These are phyloP conservation scores for Xylaria longipes DNA, from an alignment of 495 filamentous ascomycete species.

Conservation along the genomic window DNA sequence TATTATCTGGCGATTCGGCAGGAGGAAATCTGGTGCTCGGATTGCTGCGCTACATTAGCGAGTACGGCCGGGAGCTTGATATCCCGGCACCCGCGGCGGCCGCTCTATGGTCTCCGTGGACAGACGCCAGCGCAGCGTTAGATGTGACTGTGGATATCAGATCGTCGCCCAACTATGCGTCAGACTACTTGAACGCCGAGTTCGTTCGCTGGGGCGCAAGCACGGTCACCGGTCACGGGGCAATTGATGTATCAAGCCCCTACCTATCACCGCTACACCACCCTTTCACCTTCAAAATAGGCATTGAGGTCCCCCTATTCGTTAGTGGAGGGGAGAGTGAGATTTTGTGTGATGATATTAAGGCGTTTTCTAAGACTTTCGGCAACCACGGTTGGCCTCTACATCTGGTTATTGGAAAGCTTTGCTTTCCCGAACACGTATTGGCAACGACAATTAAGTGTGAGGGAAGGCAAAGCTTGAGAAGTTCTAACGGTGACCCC, in stretches of 20 bases:
- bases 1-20: constrained; percentile 39
- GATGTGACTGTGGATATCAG: constrained; percentile 9
- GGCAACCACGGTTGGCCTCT: constrained; percentile 30
- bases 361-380: constrained; percentile 23
- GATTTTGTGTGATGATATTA: constrained; percentile 27
- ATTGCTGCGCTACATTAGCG: constrained; percentile 47
- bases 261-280: constrained; percentile 21
- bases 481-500: too few relatives aligned
- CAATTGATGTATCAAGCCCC: constrained; percentile 5
- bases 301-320: constrained; percentile 14
- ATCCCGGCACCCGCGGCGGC: constrained; percentile 11
- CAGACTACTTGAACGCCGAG: constrained; percentile 17
- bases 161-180: neutral
- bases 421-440: too few relatives aligned
- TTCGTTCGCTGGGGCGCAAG: constrained; percentile 19
- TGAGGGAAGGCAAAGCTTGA: too few relatives aligned
- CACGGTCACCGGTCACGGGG: constrained; percentile 13
- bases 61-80: constrained; percentile 19
- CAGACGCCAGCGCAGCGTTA: constrained; percentile 6
- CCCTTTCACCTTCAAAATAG: constrained; percentile 12
- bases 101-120: constrained; percentile 23
- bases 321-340: constrained; percentile 6
- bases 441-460: too few relatives aligned
- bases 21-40: constrained; percentile 40
- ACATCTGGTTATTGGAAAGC: constrained; percentile 25